A percentile compares a stretch with the other conserved stretches of the same genome.
Conservation (phyloP, 257 asterid genomes). For the Echium plantagineum region DNA sequence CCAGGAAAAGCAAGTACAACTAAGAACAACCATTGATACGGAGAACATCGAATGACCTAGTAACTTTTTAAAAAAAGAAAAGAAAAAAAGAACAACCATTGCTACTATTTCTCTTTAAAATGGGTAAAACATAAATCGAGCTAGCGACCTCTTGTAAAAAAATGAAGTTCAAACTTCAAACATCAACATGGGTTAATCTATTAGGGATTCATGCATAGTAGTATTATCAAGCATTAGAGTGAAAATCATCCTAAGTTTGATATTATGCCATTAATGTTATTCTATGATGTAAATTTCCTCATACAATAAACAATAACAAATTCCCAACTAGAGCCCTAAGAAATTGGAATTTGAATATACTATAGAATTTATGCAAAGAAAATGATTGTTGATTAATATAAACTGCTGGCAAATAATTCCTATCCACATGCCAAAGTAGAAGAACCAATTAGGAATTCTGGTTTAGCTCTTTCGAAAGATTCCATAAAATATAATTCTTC, state of each 20-base stretch:
- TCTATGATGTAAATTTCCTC: not conserved
- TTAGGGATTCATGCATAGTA: no score
- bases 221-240: no score
- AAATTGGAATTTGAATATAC: slow-evolving; percentile 5
- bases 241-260: no score
- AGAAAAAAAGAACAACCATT: no score
- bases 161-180: no score
- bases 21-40: no score
- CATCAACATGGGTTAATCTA: no score
- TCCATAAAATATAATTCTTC: slow-evolving; percentile 50
- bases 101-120: not conserved
- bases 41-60: no score
- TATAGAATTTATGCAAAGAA: not conserved
- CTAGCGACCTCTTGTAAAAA: no score
- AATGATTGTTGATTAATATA: not conserved
- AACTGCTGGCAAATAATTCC: slow-evolving; percentile 24
- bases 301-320: not conserved
- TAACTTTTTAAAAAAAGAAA: no score
- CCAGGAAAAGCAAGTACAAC: not conserved
- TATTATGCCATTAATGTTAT: no score
- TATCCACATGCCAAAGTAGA: slow-evolving; percentile 45
- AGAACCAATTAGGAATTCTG: slow-evolving; percentile 32
- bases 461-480: slow-evolving; percentile 37
- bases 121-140: no score
- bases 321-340: not conserved